Base-by-base conservation (phyloP, 306 rosid species). In the Psophocarpus tetragonolobus region DNA sequence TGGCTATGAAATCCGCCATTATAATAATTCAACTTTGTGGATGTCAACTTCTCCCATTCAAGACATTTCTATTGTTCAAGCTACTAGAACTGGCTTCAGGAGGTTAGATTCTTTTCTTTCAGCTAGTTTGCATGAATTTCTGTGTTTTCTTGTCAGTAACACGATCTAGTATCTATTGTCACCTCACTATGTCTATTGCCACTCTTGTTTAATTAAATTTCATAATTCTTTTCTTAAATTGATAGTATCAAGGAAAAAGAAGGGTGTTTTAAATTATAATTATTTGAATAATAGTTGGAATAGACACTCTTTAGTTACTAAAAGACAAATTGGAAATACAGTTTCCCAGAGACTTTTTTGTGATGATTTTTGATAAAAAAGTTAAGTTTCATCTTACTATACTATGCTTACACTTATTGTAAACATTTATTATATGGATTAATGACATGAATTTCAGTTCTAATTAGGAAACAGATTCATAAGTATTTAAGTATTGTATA, bases 31-130 rank as follows among this genome's bases (percentile, higher is more conserved):
- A 7, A 32, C 44, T 62, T 7, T 62, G 8, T 62, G 68, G 68
- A 62, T 17, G 26, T 62, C 68, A 62, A 62, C 68, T 62, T 62
- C 45, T 62, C 14, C 45, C 68, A 32, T 62, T 62, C 68, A 32
- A 62, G 3, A 33, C 68, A 33, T n/a, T 62, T 62, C 68, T 62
- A 26, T 62, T n/a, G 45, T 62, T 62, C 1, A 62, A 62, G 68
- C 68, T 3, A 61, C 42, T 1, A 61, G 68, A 61, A 61, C 44
- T 61, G 68, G 44, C 8, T 62, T 62, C 26, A 62, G 44, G n/a
- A 32, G 68, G 44, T 62, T 3, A 32, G 24, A 30, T 30, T 30
- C 23, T 32, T 62, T 33, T 3, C 44, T 3, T 32, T 57, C 33
- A 57, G 17, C 64, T 26, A 2, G 0, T 26, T 32, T n/a, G 32